Percentiles rank a stretch among this genome's conserved stretches.
These are phyloP conservation scores for Monilinia polystroma DNA, from an alignment of 2,329 filamentous ascomycete genomes.

Conservation along the genomic window DNA sequence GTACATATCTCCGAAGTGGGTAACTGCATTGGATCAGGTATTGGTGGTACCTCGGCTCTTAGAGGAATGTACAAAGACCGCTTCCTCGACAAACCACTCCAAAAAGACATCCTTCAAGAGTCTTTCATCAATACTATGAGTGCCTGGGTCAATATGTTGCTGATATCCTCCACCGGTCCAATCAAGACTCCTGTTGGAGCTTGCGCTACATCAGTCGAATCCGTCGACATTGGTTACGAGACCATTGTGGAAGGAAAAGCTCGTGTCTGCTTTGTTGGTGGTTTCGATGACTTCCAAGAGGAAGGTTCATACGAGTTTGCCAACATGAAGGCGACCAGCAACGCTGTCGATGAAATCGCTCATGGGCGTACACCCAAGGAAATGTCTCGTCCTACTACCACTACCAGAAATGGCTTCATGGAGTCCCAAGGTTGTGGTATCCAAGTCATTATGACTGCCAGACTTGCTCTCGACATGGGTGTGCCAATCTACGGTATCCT, in stretches of 20 bases:
- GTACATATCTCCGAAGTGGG: conserved; percentile 97
- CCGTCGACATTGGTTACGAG: conserved; percentile 95
- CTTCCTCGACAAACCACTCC: conserved; percentile 92
- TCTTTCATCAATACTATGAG: conserved; percentile 99
- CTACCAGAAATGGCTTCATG: conserved; percentile 97
- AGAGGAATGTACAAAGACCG: conserved; percentile 98
- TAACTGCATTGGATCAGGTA: conserved; percentile 97
- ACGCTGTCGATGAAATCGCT: conserved; percentile 91
- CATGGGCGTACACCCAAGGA: conserved; percentile 93
- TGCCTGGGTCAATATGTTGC: conserved; percentile 99
- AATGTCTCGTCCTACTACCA: conserved; percentile 97
- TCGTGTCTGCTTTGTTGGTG: conserved; percentile 94
- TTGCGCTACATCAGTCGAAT: conserved; percentile 96
- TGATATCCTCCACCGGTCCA: conserved; percentile 92
- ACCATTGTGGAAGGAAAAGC: conserved; percentile 99
- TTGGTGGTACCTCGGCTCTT: conserved; percentile 89
- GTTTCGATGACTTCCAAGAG: conserved; percentile 98
- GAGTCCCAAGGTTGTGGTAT: conserved; percentile 98
- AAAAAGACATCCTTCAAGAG: conserved; percentile 98
- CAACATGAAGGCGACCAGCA: conserved; percentile 99
- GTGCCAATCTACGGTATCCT: conserved; percentile 96
- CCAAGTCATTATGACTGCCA: conserved; percentile 97
- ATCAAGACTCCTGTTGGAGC: conserved; percentile 99
- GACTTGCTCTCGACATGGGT: conserved; percentile 95
- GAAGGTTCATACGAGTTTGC: conserved; percentile 99